Evolutionary conservation across 2,329 filamentous ascomycete species (phyloP).

Genomic region (Coniochaeta hoffmannii): DNA sequence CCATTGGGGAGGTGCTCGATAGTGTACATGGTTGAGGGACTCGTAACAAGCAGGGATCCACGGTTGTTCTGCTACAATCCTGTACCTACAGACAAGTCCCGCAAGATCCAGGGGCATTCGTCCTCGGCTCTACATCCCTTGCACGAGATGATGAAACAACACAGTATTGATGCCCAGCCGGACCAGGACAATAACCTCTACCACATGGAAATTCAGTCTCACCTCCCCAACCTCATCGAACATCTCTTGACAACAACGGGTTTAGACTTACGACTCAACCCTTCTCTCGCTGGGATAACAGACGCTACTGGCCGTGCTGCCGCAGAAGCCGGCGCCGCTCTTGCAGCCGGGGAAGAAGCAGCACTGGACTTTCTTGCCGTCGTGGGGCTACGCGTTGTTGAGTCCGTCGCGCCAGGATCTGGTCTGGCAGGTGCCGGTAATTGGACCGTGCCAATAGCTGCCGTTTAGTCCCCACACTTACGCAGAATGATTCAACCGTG

Average conservation of each 20-base stretch:
- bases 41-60: too few species aligned
- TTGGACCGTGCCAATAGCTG: slow-evolving; percentile 24
- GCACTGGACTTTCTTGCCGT: slow-evolving; percentile 33
- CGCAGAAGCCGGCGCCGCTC: slow-evolving; percentile 47
- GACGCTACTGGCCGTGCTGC: slow-evolving; percentile 42
- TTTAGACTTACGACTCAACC: slow-evolving; percentile 31
- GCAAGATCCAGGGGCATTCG: too few species aligned
- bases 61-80: too few species aligned
- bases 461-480: too few species aligned
- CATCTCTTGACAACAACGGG: too few species aligned
- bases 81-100: too few species aligned
- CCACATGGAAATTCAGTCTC: slow-evolving; percentile 9
- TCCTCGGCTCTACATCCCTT: background rate
- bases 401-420: slow-evolving; percentile 14
- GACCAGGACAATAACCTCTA: too few species aligned
- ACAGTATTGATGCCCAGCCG: too few species aligned
- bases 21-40: background rate
- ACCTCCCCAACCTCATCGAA: slow-evolving; percentile 9
- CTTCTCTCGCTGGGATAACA: slow-evolving; percentile 27
- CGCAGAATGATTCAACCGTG: too few species aligned
- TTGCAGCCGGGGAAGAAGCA: slow-evolving; percentile 29
- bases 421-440: background rate
- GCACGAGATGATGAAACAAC: too few species aligned
- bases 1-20: too few species aligned
- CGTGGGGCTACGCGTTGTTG: slow-evolving; percentile 29